These are phyloP conservation scores for Sequoia sempervirens DNA, from an alignment of 75 land plant genomes.

Conservation along the genomic window DNA sequence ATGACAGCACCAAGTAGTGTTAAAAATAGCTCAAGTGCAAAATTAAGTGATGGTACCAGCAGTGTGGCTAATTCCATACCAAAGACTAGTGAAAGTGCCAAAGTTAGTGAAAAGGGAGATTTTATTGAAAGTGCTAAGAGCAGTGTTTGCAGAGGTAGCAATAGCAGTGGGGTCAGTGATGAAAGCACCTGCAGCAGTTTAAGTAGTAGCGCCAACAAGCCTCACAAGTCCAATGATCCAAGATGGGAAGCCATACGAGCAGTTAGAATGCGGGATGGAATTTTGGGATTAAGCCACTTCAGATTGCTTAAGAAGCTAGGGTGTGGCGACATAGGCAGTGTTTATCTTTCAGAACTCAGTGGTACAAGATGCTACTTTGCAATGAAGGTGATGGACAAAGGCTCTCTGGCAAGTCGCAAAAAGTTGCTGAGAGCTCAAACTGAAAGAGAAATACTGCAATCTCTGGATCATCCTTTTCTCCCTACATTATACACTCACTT, in stretches of 20 bases:
- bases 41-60: slow-evolving; percentile 39
- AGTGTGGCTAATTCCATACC: slow-evolving; percentile 26
- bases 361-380: slow-evolving; percentile 55
- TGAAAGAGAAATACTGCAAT: slow-evolving; percentile 58
- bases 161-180: slow-evolving; percentile 56
- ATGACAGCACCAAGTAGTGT: slow-evolving; percentile 42
- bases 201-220: slow-evolving; percentile 44
- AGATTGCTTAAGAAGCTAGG: slow-evolving; percentile 48
- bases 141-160: slow-evolving; percentile 47
- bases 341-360: slow-evolving; percentile 52
- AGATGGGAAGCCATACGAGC: slow-evolving; percentile 66
- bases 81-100: slow-evolving; percentile 27
- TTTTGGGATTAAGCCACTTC: slow-evolving; percentile 51
- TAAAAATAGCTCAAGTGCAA: slow-evolving; percentile 56
- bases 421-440: slow-evolving; percentile 49
- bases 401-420: slow-evolving; percentile 51
- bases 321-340: slow-evolving; percentile 69
- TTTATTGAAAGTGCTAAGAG: slow-evolving; percentile 43
- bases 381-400: slow-evolving; percentile 72
- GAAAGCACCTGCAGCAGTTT: slow-evolving; percentile 54
- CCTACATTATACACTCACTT: slow-evolving; percentile 67
- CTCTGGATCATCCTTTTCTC: slow-evolving; percentile 61
- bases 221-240: slow-evolving; percentile 61
- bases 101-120: slow-evolving; percentile 24
- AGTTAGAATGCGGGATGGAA: slow-evolving; percentile 29